Evolutionary conservation across 352 stramenopile species (phyloP).

Genomic region (Pythium insidiosum): DNA sequence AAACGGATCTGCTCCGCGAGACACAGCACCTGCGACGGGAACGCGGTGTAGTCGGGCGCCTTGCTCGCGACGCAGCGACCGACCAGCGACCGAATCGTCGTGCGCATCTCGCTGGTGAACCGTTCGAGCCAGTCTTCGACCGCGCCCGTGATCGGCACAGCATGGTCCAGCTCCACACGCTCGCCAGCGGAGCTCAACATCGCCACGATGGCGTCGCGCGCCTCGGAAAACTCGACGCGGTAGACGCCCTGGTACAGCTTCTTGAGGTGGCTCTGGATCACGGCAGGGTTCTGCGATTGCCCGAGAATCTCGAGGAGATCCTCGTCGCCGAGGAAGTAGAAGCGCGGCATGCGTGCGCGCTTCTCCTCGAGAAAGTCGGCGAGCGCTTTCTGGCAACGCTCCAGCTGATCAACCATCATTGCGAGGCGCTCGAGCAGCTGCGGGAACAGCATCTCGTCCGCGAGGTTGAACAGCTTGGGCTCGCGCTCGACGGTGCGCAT

Average conservation of each 20-base stretch:
- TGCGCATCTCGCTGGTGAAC: slow-evolving; percentile 88
- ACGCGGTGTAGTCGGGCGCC: slow-evolving; percentile 83
- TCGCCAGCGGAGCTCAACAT: slow-evolving; percentile 85
- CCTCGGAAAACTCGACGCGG: slow-evolving; percentile 84
- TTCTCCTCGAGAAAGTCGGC: slow-evolving; percentile 94
- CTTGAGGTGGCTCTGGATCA: slow-evolving; percentile 95
- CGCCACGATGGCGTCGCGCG: slow-evolving; percentile 77
- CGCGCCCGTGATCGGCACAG: slow-evolving; percentile 82
- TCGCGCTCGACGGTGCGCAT: slow-evolving; percentile 86
- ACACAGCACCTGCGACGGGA: slow-evolving; percentile 89
- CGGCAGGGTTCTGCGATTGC: slow-evolving; percentile 86
- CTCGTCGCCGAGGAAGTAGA: slow-evolving; percentile 97
- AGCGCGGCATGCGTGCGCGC: slow-evolving; percentile 88
- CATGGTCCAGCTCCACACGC: slow-evolving; percentile 68
- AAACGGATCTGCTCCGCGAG: slow-evolving; percentile 91
- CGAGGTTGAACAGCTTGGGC: slow-evolving; percentile 89
- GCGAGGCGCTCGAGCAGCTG: slow-evolving; percentile 70
- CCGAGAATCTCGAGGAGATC: slow-evolving; percentile 94
- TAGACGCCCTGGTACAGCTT: slow-evolving; percentile 95
- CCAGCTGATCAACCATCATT: slow-evolving; percentile 90
- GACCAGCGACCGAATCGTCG: slow-evolving; percentile 77
- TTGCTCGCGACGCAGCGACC: slow-evolving; percentile 68
- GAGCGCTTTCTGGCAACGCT: slow-evolving; percentile 92
- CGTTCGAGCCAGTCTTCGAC: slow-evolving; percentile 93
- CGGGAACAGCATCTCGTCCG: slow-evolving; percentile 88